Conservation (phyloP, 208 protist species). For the Crithidia sp. region DNA sequence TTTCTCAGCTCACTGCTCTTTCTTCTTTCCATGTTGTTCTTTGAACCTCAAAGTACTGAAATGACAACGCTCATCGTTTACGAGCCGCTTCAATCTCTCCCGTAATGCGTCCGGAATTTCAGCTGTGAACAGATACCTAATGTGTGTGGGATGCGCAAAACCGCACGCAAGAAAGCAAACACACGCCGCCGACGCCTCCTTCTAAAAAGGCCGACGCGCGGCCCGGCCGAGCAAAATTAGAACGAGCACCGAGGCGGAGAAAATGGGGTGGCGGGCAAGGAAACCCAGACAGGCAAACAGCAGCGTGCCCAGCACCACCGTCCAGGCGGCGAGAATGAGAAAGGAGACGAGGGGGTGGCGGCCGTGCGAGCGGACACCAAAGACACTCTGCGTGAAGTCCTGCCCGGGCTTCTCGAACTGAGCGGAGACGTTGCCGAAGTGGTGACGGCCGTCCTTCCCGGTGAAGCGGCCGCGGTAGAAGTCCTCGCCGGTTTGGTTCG, state of each 20-base stretch:
- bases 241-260: conserved; percentile 61
- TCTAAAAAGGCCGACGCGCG: conserved; percentile 22
- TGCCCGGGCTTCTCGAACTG: conserved; percentile 39
- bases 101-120: neutral
- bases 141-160: neutral
- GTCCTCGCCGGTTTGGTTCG: conserved; percentile 69
- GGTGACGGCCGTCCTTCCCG: conserved; percentile 59
- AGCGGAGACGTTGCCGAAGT: conserved; percentile 61
- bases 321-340: conserved; percentile 70
- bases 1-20: neutral
- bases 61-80: too few relatives aligned
- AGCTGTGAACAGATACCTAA: conserved; percentile 14
- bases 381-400: conserved; percentile 73
- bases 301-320: conserved; percentile 61
- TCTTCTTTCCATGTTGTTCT: neutral
- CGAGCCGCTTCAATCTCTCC: neutral
- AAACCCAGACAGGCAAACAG: conserved; percentile 56
- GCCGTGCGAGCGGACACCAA: conserved; percentile 78
- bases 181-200: neutral
- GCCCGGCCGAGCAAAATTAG: conserved; percentile 57
- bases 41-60: neutral
- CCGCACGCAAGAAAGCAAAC: neutral
- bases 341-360: conserved; percentile 71
- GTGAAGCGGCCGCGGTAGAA: conserved; percentile 49
- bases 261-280: conserved; percentile 71